A percentile compares a stretch with the other conserved stretches of the same genome.
Evolutionary conservation across 495 filamentous ascomycete species (phyloP).

Genomic region (Annulohypoxylon nitens): DNA sequence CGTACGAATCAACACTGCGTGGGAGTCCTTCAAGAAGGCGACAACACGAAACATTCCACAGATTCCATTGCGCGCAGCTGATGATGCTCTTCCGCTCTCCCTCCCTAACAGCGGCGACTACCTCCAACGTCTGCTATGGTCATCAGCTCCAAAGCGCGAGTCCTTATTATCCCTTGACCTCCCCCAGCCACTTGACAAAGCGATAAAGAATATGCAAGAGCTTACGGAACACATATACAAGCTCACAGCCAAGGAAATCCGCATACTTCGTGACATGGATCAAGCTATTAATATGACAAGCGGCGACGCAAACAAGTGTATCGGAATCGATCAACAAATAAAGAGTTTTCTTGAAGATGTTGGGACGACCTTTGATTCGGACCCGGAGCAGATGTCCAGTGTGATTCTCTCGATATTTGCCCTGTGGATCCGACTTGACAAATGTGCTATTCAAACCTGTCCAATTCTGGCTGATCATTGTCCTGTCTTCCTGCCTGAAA

Average conservation of each 20-base stretch:
- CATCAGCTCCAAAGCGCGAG: neutral
- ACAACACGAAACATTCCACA: conserved; percentile 53
- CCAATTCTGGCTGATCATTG: conserved; percentile 54
- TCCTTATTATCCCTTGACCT: conserved; percentile 20
- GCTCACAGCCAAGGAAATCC: conserved; percentile 34
- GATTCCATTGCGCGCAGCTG: conserved; percentile 56
- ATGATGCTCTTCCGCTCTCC: conserved; percentile 50
- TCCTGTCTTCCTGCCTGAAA: conserved; percentile 58
- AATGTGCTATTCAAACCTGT: conserved; percentile 47
- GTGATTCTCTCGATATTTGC: conserved; percentile 60
- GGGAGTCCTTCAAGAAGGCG: conserved; percentile 49
- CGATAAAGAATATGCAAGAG: conserved; percentile 30
- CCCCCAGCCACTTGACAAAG: conserved; percentile 41
- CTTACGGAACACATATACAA: conserved; percentile 41
- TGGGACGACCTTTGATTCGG: conserved; percentile 57
- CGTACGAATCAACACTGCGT: conserved; percentile 36
- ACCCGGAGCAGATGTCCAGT: conserved; percentile 61
- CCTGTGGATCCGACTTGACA: conserved; percentile 60
- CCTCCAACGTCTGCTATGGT: conserved; percentile 45
- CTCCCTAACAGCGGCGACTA: conserved; percentile 62
- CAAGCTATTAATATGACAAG: neutral
- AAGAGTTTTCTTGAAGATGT: conserved; percentile 50
- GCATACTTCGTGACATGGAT: neutral
- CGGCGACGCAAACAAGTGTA: conserved; percentile 46
- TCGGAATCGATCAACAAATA: conserved; percentile 55